Percentiles rank a stretch among this genome's conserved stretches.
These are phyloP conservation scores for Eustoma russellianum DNA, from an alignment of 257 asterid genomes.

Conservation along the genomic window DNA sequence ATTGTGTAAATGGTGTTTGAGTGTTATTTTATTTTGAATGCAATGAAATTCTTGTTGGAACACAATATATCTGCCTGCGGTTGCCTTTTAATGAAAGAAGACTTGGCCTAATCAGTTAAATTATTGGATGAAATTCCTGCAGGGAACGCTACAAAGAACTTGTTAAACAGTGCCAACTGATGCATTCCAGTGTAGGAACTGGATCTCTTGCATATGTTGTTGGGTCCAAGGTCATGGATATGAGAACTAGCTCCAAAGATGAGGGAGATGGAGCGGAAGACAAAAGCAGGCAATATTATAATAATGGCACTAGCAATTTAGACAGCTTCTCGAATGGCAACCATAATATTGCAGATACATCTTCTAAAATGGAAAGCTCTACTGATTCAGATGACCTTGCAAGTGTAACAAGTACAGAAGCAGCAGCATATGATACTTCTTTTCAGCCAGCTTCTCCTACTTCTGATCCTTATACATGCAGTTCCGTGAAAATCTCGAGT, in stretches of 20 bases:
- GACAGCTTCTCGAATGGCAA: constrained; percentile 30
- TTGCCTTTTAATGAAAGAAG: neutral
- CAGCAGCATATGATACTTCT: constrained; percentile 60
- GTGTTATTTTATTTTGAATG: neutral
- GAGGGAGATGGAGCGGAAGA: constrained; percentile 47
- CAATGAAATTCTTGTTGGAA: neutral
- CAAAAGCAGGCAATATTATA: constrained; percentile 35
- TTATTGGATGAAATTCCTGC: constrained; percentile 15
- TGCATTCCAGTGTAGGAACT: constrained; percentile 98
- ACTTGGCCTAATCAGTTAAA: neutral
- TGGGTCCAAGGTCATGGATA: constrained; percentile 96
- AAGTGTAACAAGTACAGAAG: constrained; percentile 50
- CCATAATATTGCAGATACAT: constrained; percentile 38
- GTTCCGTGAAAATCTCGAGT: constrained; percentile 28
- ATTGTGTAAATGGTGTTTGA: too few species aligned
- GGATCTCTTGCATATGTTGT: constrained; percentile 93
- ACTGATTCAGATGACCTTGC: constrained; percentile 64
- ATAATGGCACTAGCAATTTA: constrained; percentile 28
- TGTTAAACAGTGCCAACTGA: constrained; percentile 70
- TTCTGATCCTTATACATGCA: constrained; percentile 40
- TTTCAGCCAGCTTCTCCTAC: constrained; percentile 42
- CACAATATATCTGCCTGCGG: neutral
- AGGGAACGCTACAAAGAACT: constrained; percentile 88
- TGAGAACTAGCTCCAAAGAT: constrained; percentile 83
- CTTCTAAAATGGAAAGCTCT: constrained; percentile 38